Evolutionary conservation across 179 eudicot genomes (phyloP).

Genomic region (Nepenthes alata): DNA sequence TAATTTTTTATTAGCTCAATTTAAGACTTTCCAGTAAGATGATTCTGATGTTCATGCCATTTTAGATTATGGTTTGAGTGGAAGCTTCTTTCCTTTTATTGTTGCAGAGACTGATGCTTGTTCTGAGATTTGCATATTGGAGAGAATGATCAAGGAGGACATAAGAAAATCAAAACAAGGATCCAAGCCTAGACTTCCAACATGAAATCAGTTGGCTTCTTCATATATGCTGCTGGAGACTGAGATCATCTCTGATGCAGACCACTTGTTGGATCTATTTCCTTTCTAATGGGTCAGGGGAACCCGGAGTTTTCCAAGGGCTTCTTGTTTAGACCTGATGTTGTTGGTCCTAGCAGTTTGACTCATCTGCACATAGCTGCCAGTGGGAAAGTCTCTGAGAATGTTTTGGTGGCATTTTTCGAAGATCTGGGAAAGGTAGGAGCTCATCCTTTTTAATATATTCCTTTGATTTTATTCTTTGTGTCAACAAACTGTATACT

Average conservation of each 20-base stretch:
- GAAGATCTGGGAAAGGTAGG: conserved; percentile 82
- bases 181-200: conserved; percentile 54
- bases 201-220: conserved; percentile 97
- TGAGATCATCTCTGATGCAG: conserved; percentile 24
- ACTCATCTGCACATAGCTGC: conserved; percentile 90
- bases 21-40: too few species aligned
- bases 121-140: conserved; percentile 74
- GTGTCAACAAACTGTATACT: too few species aligned
- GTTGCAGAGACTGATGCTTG: conserved; percentile 80
- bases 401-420: conserved; percentile 62
- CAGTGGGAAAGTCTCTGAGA: conserved; percentile 40
- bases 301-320: conserved; percentile 14
- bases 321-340: conserved; percentile 60
- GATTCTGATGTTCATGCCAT: too few species aligned
- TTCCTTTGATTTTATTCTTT: not conserved
- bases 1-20: too few species aligned
- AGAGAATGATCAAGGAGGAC: conserved; percentile 23
- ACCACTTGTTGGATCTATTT: conserved; percentile 30
- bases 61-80: conserved; percentile 21
- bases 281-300: conserved; percentile 55
- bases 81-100: conserved; percentile 79
- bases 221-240: conserved; percentile 34
- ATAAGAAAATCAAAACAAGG: conserved; percentile 22
- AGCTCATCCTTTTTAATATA: not conserved
- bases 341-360: conserved; percentile 55